Percentiles rank a stretch among this genome's conserved stretches.
phyloP scores from a whole-genome alignment of 768 basidiomycete genomes.

The Dacryopinax primogenitus region DNA sequence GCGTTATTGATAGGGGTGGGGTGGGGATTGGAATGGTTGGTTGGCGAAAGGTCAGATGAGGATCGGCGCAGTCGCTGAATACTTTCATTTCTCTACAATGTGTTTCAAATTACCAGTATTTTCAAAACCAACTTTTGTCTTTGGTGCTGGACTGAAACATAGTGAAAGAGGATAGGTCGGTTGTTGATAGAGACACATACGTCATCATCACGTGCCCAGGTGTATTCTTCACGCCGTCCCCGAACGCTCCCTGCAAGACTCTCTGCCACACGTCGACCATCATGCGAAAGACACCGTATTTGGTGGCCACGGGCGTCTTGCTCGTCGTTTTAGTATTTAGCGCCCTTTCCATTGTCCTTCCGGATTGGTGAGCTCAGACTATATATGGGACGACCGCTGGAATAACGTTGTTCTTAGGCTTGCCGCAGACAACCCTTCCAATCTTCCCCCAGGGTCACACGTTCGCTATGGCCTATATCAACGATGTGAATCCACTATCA shows the following conservation, averaged over 20 bases:
- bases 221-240: too few relatives aligned
- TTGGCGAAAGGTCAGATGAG: neutral
- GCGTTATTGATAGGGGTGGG: conserved; percentile 21
- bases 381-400: neutral
- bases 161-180: too few relatives aligned
- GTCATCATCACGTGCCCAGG: too few relatives aligned
- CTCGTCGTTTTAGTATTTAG: neutral
- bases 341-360: neutral
- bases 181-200: too few relatives aligned
- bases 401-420: neutral
- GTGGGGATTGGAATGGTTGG: conserved; percentile 18
- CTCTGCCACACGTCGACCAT: neutral
- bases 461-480: neutral
- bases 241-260: too few relatives aligned
- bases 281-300: conserved; percentile 2
- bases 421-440: neutral
- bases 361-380: neutral
- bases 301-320: neutral
- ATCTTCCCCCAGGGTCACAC: neutral
- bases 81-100: neutral
- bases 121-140: too few relatives aligned
- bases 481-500: neutral
- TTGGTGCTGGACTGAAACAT: too few relatives aligned
- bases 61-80: neutral
- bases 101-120: neutral